These are phyloP conservation scores for Penicillium sp. DNA, from an alignment of 2,329 filamentous ascomycete species.

Conservation along the genomic window DNA sequence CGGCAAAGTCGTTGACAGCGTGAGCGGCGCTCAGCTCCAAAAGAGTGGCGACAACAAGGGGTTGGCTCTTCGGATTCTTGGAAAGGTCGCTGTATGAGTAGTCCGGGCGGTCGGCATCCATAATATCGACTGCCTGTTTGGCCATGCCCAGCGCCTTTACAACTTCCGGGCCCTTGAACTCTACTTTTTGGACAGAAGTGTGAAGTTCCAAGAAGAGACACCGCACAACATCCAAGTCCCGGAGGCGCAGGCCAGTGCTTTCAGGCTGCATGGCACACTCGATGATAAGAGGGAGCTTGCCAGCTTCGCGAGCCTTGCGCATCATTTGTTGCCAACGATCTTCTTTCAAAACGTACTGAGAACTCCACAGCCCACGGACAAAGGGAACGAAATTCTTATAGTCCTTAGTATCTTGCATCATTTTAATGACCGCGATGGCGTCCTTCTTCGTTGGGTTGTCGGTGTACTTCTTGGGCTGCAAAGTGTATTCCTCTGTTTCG, in stretches of 20 bases:
- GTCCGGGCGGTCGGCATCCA: constrained; percentile 32
- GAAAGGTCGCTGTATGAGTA: constrained; percentile 20
- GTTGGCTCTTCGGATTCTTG: constrained; percentile 36
- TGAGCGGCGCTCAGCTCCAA: constrained; percentile 45
- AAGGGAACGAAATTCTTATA: constrained; percentile 42
- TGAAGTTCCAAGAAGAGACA: constrained; percentile 39
- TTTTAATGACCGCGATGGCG: constrained; percentile 27
- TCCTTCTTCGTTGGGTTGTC: constrained; percentile 34
- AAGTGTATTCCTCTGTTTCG: constrained; percentile 37
- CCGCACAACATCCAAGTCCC: constrained; percentile 25
- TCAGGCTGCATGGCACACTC: constrained; percentile 33
- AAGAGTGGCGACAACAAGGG: constrained; percentile 42
- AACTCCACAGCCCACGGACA: constrained; percentile 34
- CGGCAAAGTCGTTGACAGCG: constrained; percentile 33
- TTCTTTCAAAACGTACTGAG: constrained; percentile 24
- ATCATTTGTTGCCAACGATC: constrained; percentile 34
- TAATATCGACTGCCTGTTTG: constrained; percentile 31
- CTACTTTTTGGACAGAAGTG: constrained; percentile 28
- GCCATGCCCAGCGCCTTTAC: constrained; percentile 31
- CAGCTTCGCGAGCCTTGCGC: constrained; percentile 34
- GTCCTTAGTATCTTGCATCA: constrained; percentile 36
- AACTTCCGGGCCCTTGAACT: constrained; percentile 32
- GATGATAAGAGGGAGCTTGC: constrained; percentile 34
- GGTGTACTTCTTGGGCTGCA: constrained; percentile 34
- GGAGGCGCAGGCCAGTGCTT: constrained; percentile 36